A percentile compares a stretch with the other conserved stretches of the same genome.
These are phyloP conservation scores for Phanerochaete carnosa DNA, from an alignment of 768 basidiomycete species.

Conservation along the genomic window DNA sequence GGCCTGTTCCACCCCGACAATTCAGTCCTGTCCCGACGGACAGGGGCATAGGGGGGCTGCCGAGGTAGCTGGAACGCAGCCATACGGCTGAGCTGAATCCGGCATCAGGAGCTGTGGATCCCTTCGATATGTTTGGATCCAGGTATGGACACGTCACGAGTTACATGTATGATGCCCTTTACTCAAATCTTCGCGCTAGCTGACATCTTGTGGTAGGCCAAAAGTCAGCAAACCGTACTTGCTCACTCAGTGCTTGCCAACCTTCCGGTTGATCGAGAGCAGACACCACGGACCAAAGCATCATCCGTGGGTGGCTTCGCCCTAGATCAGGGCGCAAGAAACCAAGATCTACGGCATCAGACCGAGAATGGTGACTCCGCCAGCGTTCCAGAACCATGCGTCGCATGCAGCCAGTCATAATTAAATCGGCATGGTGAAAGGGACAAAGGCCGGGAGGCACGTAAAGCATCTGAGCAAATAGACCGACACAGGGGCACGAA, in stretches of 20 bases:
- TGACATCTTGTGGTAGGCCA: neutral
- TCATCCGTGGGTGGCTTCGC: neutral
- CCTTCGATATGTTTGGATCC: neutral
- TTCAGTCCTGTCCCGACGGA: neutral
- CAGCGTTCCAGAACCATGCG: neutral
- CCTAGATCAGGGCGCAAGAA: neutral
- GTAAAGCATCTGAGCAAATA: neutral
- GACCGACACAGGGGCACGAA: neutral
- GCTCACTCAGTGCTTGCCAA: too few relatives aligned
- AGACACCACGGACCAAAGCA: neutral
- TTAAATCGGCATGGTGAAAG: neutral
- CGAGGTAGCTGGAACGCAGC: neutral
- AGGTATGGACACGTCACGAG: neutral
- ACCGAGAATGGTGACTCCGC: neutral
- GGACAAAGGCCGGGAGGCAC: neutral
- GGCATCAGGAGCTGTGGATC: neutral
- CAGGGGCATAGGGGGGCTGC: neutral
- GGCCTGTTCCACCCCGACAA: neutral
- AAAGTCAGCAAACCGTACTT: too few relatives aligned
- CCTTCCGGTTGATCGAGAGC: too few relatives aligned
- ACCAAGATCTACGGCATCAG: neutral
- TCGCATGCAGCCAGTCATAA: neutral
- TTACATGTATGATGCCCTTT: neutral
- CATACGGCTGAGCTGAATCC: too few relatives aligned
- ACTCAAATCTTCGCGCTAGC: neutral